A percentile compares a stretch with the other conserved stretches of the same genome.
Evolutionary conservation across 257 asterid species (phyloP).

Genomic region (Plantago ovata): DNA sequence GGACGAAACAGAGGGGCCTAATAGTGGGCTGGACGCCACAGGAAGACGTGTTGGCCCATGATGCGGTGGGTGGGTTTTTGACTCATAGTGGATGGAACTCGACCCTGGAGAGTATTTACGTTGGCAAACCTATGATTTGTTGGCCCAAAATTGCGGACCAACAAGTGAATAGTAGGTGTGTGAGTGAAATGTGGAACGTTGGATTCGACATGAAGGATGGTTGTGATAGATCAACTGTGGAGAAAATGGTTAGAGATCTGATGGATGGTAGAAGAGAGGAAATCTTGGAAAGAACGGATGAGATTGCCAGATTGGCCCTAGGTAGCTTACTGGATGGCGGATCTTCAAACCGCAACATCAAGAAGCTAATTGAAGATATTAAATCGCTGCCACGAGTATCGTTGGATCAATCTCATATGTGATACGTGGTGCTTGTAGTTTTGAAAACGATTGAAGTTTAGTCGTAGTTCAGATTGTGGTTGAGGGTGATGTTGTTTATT

Average conservation of each 20-base stretch:
- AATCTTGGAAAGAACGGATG: slow-evolving; percentile 10
- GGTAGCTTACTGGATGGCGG: slow-evolving; percentile 31
- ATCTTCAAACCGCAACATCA: slow-evolving; percentile 26
- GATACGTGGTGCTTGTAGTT: no score
- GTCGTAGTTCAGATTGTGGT: no score
- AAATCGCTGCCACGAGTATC: neutral
- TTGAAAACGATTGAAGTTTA: no score
- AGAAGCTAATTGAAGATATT: slow-evolving; percentile 26
- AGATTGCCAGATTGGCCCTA: slow-evolving; percentile 23
- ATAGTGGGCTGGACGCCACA: slow-evolving; percentile 43
- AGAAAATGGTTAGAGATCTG: slow-evolving; percentile 31
- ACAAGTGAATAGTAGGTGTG: slow-evolving; percentile 37
- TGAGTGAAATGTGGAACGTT: slow-evolving; percentile 32
- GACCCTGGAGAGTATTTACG: slow-evolving; percentile 32
- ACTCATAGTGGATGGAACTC: slow-evolving; percentile 51
- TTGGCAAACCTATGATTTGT: slow-evolving; percentile 41
- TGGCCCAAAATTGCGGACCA: slow-evolving; percentile 34
- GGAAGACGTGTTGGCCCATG: slow-evolving; percentile 33
- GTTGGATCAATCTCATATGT: no score
- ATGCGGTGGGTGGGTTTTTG: slow-evolving; percentile 31
- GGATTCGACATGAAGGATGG: slow-evolving; percentile 33
- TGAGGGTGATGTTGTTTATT: no score
- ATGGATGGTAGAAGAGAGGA: slow-evolving; percentile 27
- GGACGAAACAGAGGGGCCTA: slow-evolving; percentile 15
- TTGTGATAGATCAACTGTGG: slow-evolving; percentile 35